Conservation (phyloP, 108 stramenopile species). For the Stephanodiscus minutulus region DNA sequence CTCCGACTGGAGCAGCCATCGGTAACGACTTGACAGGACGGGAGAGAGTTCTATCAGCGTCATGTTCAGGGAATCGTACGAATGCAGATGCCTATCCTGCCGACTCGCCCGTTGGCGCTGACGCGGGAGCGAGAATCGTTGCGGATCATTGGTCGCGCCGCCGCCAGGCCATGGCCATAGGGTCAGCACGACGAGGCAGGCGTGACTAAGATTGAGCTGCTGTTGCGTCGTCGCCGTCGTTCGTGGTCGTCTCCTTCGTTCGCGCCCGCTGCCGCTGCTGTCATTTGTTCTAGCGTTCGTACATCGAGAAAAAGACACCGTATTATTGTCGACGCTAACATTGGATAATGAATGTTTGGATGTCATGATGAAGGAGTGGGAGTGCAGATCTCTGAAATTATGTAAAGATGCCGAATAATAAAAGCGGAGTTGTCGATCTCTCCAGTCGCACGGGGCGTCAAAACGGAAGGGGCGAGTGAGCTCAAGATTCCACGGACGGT, state of each 20-base stretch:
- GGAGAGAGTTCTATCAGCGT: constrained; percentile 9
- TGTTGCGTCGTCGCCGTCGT: not conserved
- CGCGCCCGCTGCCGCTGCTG: not conserved
- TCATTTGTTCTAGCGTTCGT: not conserved
- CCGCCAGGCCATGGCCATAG: not conserved
- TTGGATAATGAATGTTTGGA: too few relatives aligned
- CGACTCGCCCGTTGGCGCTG: not conserved
- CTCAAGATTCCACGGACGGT: too few relatives aligned
- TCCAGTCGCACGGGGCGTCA: too few relatives aligned
- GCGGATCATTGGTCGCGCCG: not conserved
- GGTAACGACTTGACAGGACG: constrained; percentile 8
- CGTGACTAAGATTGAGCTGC: not conserved
- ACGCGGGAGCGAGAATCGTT: not conserved
- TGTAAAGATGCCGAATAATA: too few relatives aligned
- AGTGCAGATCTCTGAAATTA: constrained; percentile 81
- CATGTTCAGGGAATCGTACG: constrained; percentile 1
- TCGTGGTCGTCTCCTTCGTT: not conserved
- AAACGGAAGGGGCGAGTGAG: too few relatives aligned
- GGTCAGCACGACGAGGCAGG: not conserved
- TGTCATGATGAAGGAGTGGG: constrained; percentile 64
- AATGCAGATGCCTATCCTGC: not conserved
- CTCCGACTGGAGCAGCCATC: constrained; percentile 36
- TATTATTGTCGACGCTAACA: too few relatives aligned
- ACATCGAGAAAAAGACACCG: too few relatives aligned
- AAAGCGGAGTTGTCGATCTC: too few relatives aligned